Base-by-base conservation (phyloP, 768 basidiomycete species). In the Mycena galopus region DNA sequence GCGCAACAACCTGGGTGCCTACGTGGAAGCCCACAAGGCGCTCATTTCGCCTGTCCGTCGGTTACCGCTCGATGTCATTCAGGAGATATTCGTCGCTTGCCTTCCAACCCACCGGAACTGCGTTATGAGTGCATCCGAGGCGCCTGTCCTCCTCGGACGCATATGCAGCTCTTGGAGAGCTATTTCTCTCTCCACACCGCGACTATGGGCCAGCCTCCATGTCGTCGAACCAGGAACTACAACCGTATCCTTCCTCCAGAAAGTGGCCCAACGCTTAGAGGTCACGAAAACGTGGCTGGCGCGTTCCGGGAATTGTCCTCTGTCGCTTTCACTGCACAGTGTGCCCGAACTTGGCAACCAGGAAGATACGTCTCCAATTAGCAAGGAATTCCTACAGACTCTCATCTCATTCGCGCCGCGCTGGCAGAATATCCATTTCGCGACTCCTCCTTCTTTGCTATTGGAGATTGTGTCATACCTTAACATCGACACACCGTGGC, bases 141-240 rank as follows among this genome's bases (percentile, higher is more conserved):
- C 72, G 19, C 72, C 72, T 12, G 37, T 73, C 5, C 42, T 69
- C 25, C 62, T 73, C 3, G 61, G 66, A 1, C 72, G 72, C 23
- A 50, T 73, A 6, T 73, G 72, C 47, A 67, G 72, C 56, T 32
- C 32, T 5, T 73, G 72, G 72, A 59, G 72, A 33, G 16, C 42
- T 12, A 58, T 73, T 3, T 55, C 62, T 1, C 56, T 50, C 25
- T 47, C 67, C 30, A 73, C 67, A 35, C 72, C 72, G 2, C 37
- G 56, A 1, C 56, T 73, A 4, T 73, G 72, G 27, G 32, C 56
- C 21, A 23, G 33, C 4, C 55, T 71, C 3, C 70, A 71, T 27
- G 23, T 61, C 23, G 70, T 65, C 0, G 64, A 71, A 30, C 61
- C 61, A 16, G 3, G 3, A 8, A 8, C 7, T 19, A 21, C 32